Percentiles rank a stretch among this genome's conserved stretches.
phyloP scores from a whole-genome alignment of 768 basidiomycete genomes.

The Phaeotremella skinneri region DNA sequence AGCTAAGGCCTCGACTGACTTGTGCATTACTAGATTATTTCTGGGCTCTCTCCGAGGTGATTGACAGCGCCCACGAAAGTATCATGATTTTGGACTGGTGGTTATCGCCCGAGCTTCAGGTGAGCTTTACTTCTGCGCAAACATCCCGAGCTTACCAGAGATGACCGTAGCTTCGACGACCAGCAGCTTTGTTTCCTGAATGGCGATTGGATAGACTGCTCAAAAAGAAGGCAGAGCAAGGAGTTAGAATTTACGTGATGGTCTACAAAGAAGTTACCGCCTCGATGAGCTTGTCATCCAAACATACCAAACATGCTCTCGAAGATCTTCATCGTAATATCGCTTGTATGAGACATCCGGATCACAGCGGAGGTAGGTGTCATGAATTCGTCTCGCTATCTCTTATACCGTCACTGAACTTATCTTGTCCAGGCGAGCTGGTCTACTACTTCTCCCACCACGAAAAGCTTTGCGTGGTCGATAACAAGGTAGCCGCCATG shows the following conservation, averaged over 20 bases:
- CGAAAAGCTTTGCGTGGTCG: slow-evolving; percentile 50
- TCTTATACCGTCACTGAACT: background rate
- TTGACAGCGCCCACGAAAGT: slow-evolving; percentile 63
- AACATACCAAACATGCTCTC: slow-evolving; percentile 80
- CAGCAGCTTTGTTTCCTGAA: slow-evolving; percentile 76
- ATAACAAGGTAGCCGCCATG: slow-evolving; percentile 48
- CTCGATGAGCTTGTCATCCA: slow-evolving; percentile 84
- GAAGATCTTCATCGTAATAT: slow-evolving; percentile 85
- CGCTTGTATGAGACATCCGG: slow-evolving; percentile 61
- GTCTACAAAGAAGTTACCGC: slow-evolving; percentile 96
- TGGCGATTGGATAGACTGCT: slow-evolving; percentile 85
- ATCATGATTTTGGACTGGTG: slow-evolving; percentile 82
- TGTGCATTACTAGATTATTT: slow-evolving; percentile 69
- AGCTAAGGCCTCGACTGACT: background rate
- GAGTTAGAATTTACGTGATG: slow-evolving; percentile 84
- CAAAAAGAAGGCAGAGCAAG: slow-evolving; percentile 82
- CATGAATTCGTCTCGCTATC: too few relatives aligned
- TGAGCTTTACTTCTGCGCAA: slow-evolving; percentile 10
- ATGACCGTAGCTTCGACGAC: slow-evolving; percentile 68
- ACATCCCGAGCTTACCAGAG: slow-evolving; percentile 2
- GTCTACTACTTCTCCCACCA: slow-evolving; percentile 49
- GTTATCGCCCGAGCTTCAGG: slow-evolving; percentile 85
- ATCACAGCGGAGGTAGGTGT: slow-evolving; percentile 37
- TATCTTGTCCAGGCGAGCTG: slow-evolving; percentile 27
- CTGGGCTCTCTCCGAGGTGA: slow-evolving; percentile 86